Percentiles rank a stretch among this genome's conserved stretches.
These are phyloP conservation scores for Westerdykella ornata DNA, from an alignment of 2,329 filamentous ascomycete species.

Conservation along the genomic window DNA sequence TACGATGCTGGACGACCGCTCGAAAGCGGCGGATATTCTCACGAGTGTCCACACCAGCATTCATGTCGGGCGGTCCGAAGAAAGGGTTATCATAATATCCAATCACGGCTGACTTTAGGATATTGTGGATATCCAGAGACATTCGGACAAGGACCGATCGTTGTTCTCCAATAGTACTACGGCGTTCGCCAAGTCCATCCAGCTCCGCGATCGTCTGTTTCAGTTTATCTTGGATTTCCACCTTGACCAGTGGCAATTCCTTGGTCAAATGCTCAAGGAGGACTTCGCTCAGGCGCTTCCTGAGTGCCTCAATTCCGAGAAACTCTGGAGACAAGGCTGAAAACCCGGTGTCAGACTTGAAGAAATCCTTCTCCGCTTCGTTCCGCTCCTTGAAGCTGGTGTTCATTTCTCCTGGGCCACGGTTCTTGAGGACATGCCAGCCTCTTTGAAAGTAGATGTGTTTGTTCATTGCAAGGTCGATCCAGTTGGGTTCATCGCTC, in stretches of 20 bases:
- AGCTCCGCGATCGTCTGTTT: constrained; percentile 30
- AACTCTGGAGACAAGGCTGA: no score
- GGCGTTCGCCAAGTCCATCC: constrained; percentile 44
- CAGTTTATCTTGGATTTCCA: constrained; percentile 28
- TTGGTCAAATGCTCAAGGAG: constrained; percentile 36
- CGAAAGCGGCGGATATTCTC: constrained; percentile 45
- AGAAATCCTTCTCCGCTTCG: constrained; percentile 25
- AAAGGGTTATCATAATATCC: constrained; percentile 50
- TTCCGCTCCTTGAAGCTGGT: constrained; percentile 29
- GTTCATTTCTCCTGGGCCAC: constrained; percentile 38
- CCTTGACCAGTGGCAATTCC: constrained; percentile 32
- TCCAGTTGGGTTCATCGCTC: constrained; percentile 39
- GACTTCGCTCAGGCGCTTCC: constrained; percentile 46
- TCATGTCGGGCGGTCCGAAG: constrained; percentile 37
- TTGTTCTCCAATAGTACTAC: constrained; percentile 45
- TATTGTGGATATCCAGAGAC: constrained; percentile 26
- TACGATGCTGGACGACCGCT: constrained; percentile 49
- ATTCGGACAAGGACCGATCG: constrained; percentile 44
- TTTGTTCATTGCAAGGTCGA: constrained; percentile 38
- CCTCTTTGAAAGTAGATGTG: constrained; percentile 41
- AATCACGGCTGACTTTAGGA: constrained; percentile 45
- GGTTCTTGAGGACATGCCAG: constrained; percentile 52
- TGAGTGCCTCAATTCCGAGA: constrained; percentile 45
- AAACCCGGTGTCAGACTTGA: constrained; percentile 27
- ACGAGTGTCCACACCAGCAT: constrained; percentile 12